Conservation (phyloP, 495 filamentous ascomycete genomes). For the Cladorrhinum samala region DNA sequence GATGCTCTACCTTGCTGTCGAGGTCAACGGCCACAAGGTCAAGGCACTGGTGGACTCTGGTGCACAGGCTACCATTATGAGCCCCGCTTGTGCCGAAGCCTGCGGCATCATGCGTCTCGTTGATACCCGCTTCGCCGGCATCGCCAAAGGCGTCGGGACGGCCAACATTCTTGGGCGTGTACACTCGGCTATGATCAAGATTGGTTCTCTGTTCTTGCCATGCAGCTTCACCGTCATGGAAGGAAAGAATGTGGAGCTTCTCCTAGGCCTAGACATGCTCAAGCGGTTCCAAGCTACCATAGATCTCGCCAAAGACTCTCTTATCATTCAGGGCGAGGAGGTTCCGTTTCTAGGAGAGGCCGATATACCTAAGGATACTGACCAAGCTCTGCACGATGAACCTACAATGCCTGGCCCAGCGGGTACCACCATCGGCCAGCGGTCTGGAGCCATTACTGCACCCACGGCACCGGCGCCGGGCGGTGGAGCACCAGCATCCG, state of each 20-base stretch:
- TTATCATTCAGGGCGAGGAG: constrained; percentile 81
- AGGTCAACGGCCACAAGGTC: constrained; percentile 85
- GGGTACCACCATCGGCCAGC: constrained; percentile 76
- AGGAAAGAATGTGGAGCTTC: constrained; percentile 92
- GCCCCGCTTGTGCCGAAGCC: constrained; percentile 77
- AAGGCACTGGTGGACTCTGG: constrained; percentile 98
- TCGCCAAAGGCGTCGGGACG: constrained; percentile 88
- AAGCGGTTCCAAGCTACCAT: constrained; percentile 90
- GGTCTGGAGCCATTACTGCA: constrained; percentile 73
- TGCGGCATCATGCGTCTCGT: constrained; percentile 98
- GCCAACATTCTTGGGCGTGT: constrained; percentile 92
- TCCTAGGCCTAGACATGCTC: constrained; percentile 93
- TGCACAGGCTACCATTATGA: constrained; percentile 98
- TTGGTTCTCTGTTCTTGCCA: constrained; percentile 78
- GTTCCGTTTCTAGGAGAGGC: constrained; percentile 87
- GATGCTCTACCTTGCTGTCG: constrained; percentile 93
- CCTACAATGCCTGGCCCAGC: constrained; percentile 80
- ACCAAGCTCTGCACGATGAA: constrained; percentile 68
- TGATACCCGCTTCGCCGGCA: constrained; percentile 82
- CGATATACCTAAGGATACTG: constrained; percentile 79
- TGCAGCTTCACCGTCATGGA: constrained; percentile 99
- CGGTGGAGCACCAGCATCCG: constrained; percentile 5
- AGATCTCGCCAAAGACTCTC: constrained; percentile 70
- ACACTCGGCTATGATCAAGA: constrained; percentile 87
- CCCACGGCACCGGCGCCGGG: constrained; percentile 36